Percentiles rank a stretch among this genome's conserved stretches.
Evolutionary conservation across 2,329 filamentous ascomycete genomes (phyloP).

Genomic region (Fusarium pseudocircinatum): DNA sequence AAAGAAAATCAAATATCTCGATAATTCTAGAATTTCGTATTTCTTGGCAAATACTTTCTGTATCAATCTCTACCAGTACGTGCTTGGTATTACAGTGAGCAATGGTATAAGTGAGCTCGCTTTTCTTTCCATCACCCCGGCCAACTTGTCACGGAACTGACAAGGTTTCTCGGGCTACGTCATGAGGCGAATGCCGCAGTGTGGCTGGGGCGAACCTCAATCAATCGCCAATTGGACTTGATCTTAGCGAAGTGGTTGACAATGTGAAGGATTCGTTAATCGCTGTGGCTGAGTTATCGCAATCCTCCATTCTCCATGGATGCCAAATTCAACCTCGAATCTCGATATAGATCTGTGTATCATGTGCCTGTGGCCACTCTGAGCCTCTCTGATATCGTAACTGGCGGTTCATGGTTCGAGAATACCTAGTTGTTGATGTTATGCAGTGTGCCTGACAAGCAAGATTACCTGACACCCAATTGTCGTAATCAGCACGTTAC

Average conservation of each 20-base stretch:
- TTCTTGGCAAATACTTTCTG: background rate
- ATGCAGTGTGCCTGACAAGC: conserved; percentile 14
- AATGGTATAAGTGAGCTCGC: background rate
- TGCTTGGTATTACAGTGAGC: background rate
- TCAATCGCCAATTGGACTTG: background rate
- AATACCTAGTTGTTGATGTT: background rate
- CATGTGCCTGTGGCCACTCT: background rate
- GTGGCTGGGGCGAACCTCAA: conserved; percentile 25
- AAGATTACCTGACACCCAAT: conserved; percentile 31
- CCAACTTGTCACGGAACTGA: background rate
- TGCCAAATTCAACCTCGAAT: conserved; percentile 6
- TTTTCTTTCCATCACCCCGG: background rate
- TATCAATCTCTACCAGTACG: background rate
- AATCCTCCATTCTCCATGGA: background rate
- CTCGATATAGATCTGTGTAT: conserved; percentile 11
- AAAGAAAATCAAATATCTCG: background rate
- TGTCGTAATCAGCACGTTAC: conserved; percentile 28
- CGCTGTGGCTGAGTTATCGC: conserved; percentile 26
- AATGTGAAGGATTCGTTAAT: conserved; percentile 15
- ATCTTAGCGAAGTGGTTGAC: conserved; percentile 14
- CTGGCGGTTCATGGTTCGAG: background rate
- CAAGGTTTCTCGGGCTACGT: conserved; percentile 24
- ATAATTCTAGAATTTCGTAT: background rate
- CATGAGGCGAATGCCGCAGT: conserved; percentile 28
- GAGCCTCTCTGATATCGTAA: conserved; percentile 19